Evolutionary conservation across 495 filamentous ascomycete species (phyloP), one percentile per base, ranked within the genome.

Genomic region (Xylaria intraflava): DNA sequence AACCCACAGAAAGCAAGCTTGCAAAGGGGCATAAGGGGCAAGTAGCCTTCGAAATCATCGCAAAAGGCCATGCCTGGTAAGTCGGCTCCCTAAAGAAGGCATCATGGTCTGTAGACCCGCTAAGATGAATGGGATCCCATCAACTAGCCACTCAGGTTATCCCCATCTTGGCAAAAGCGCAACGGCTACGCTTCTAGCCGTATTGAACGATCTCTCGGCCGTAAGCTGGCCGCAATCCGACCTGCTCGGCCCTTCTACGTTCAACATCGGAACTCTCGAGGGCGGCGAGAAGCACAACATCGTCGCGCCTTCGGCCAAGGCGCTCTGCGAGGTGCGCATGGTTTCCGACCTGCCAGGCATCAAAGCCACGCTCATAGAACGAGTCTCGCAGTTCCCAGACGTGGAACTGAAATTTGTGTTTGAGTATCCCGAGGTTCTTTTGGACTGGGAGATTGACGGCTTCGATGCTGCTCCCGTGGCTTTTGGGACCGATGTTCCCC

Each of bases 401-500:
- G 73, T 89, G n/a, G 73, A 75, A 43, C 61, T 86, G 22, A 68
- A 74, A 2, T 86, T 80, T 46, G 31, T 51, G 2, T 64, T 61
- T 6, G 72, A 73, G 1, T 88, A 88, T 55, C 69, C 73, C 11
- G 84, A 85, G 3, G 78, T 85, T 50, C 73, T 86, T 56, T 66
- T 87, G 22, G 79, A 89, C 62, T 70, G 72, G 26, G 84, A 89
- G 62, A 75, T 90, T 17, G 72, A 80, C 17, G 69, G 84, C 0
- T 88, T 89, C 50, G 72, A 84, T 33, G 74, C 76, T 1, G 77
- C 75, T 3, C 79, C 83, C 3, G 84, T 86, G 16, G 86, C 87
- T 51, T 90, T 88, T 59, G 86, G 86, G 7, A 90, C 86, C 27
- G 86, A 90, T 67, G 78, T 88, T 22, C 85, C 86, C 6, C 79